Evolutionary conservation across 345 rosid genomes (phyloP).

Genomic region (Populus simonii): DNA sequence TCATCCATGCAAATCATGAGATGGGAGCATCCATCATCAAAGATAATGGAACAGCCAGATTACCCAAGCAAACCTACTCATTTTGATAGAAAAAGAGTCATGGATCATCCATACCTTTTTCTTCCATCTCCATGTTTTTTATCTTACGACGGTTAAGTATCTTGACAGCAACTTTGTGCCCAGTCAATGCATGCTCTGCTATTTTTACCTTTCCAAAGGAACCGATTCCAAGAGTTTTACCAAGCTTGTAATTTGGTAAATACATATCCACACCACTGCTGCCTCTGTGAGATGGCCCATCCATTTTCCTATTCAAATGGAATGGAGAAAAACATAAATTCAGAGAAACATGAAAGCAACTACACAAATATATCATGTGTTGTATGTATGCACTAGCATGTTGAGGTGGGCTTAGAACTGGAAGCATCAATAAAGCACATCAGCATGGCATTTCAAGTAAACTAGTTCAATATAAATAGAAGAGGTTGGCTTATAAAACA

Average conservation of each 20-base stretch:
- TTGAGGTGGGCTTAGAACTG: background rate
- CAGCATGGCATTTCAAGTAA: background rate
- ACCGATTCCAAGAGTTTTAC: conserved; percentile 87
- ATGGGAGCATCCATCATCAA: background rate
- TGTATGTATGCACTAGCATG: background rate
- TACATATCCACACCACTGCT: conserved; percentile 49
- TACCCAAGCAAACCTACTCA: background rate
- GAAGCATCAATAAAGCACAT: background rate
- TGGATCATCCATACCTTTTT: conserved; percentile 54
- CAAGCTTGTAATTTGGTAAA: conserved; percentile 72
- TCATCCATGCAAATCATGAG: background rate
- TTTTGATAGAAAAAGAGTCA: background rate
- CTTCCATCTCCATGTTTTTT: conserved; percentile 78
- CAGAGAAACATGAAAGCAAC: conserved; percentile 1
- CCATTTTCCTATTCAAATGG: conserved; percentile 32
- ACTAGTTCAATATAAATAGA: background rate
- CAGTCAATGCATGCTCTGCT: conserved; percentile 80
- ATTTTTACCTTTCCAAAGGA: conserved; percentile 92
- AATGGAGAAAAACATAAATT: background rate
- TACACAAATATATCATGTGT: background rate
- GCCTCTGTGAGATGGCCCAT: conserved; percentile 50
- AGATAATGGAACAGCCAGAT: background rate
- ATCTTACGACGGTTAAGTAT: conserved; percentile 86
- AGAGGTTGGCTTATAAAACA: too few relatives aligned
- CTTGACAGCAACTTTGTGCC: conserved; percentile 93